Conservation (phyloP, 176 grass and related monocot species). For the Oryza glaberrima region DNA sequence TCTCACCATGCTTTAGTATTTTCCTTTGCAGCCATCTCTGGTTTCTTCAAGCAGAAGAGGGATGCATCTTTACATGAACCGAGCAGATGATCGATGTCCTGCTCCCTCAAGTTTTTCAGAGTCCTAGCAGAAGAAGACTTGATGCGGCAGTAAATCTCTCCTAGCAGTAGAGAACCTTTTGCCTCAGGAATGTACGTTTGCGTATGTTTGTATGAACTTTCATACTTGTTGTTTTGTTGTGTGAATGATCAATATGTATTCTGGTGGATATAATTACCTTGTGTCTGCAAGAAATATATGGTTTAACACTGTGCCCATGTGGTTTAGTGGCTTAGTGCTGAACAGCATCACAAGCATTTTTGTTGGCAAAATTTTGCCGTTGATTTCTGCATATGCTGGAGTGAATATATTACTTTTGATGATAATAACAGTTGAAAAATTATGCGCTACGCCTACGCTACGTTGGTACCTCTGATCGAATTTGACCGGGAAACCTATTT, state of each 20-base stretch:
- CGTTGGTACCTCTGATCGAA: no score
- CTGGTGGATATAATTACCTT: slow-evolving; percentile 17
- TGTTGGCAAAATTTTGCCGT: not conserved
- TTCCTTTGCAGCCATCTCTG: not conserved
- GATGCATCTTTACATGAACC: not conserved
- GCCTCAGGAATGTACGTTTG: not conserved
- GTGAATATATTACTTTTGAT: no score
- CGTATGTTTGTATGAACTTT: slow-evolving; percentile 26
- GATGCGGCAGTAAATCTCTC: not conserved
- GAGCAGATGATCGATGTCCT: not conserved
- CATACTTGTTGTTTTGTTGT: not conserved
- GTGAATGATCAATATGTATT: slow-evolving; percentile 20
- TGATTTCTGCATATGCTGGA: no score
- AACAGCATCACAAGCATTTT: not conserved
- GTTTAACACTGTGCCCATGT: not conserved
- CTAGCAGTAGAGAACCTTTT: not conserved
- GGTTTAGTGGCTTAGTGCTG: no score
- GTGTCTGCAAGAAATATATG: not conserved
- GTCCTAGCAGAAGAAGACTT: not conserved
- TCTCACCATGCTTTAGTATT: not conserved
- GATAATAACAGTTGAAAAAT: no score
- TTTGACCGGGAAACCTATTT: no score
- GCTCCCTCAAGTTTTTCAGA: not conserved
- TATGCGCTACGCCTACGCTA: no score
- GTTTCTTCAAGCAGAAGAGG: not conserved